Conservation (phyloP, 2,329 filamentous ascomycete species). For the Monosporascus sp. region DNA sequence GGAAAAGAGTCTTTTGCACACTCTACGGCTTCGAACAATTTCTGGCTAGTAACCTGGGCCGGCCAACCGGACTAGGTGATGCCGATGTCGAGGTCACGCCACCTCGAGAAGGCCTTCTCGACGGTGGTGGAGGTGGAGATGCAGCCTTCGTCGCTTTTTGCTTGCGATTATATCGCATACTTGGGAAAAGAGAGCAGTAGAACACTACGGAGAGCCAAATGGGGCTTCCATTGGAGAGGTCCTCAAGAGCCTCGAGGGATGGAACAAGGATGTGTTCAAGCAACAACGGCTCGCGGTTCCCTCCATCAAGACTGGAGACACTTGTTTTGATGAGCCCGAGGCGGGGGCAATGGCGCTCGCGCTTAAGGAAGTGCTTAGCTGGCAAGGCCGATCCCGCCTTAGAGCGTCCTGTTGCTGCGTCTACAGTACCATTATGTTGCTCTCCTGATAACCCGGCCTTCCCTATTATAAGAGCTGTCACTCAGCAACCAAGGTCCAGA, state of each 20-base stretch:
- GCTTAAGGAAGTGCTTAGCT: constrained; percentile 19
- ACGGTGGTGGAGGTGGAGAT: constrained; percentile 20
- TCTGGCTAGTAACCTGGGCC: constrained; percentile 29
- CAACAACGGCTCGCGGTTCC: constrained; percentile 17
- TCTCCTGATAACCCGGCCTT: constrained; percentile 26
- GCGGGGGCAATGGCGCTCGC: constrained; percentile 18
- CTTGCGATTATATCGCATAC: constrained; percentile 25
- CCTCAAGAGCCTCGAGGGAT: constrained; percentile 16
- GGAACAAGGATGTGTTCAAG: constrained; percentile 17
- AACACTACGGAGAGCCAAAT: constrained; percentile 5
- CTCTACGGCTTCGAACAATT: constrained; percentile 33
- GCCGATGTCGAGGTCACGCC: constrained; percentile 29
- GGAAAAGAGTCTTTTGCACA: constrained; percentile 32
- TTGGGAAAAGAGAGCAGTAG: constrained; percentile 18
- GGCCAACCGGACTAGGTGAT: constrained; percentile 30
- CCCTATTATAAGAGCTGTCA: constrained; percentile 18
- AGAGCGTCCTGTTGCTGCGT: constrained; percentile 26
- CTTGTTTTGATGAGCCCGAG: constrained; percentile 6
- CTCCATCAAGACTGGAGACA: constrained; percentile 10
- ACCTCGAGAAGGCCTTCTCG: constrained; percentile 23
- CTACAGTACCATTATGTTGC: constrained; percentile 28
- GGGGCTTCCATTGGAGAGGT: constrained; percentile 10
- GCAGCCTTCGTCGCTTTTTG: constrained; percentile 26
- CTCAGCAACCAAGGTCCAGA: not conserved
- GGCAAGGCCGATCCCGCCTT: constrained; percentile 22